Base-by-base conservation (phyloP, 345 rosid species). In the Acer negundo region DNA sequence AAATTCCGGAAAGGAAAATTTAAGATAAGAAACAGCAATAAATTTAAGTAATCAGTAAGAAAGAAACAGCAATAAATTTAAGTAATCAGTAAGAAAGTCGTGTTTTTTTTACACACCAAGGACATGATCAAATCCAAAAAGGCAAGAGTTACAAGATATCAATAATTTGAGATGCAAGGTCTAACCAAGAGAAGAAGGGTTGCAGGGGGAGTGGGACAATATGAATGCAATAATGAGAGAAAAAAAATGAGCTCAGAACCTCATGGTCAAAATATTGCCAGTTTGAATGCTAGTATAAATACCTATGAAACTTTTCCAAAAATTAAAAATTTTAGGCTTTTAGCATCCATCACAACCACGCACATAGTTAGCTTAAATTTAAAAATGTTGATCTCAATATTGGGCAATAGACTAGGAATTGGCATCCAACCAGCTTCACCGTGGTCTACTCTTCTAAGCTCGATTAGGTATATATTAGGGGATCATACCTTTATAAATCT, bases 401-500 rank as follows among this genome's bases (percentile, higher is more conserved):
- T 38, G 26, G 23, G 66, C 26, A 38, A 40, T 23, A 58, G 38
- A 40, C 24, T n/a, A 42, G 72, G 49, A 66, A 67, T 56, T 74
- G 72, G 42, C 51, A 75, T 75, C 59, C 19, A 61, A 35, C 16
- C 44, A 61, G 10, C 59, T 64, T 70, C 64, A 44, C 19, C 6
- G 46, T 40, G 49, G 16, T 67, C 49, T 72, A 19, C 28, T 53
- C 61, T 58, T 67, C 3, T 26, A 46, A 47, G 62, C 61, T 12
- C 61, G 23, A 6, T 26, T 24, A 26, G 28, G 40, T 19, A 26
- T 42, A 62, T 7, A 66, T 35, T 66, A 35, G 31, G 72, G 1
- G n/a, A 44, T 73, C 68, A 1, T 67, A 93, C 99, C 99, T 92
- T 95, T 65, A 95, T 88, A 89, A 89, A 95, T 81, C 79, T 89